Evolutionary conservation across 768 basidiomycete species (phyloP).

Genomic region (Hygrophorus russula): DNA sequence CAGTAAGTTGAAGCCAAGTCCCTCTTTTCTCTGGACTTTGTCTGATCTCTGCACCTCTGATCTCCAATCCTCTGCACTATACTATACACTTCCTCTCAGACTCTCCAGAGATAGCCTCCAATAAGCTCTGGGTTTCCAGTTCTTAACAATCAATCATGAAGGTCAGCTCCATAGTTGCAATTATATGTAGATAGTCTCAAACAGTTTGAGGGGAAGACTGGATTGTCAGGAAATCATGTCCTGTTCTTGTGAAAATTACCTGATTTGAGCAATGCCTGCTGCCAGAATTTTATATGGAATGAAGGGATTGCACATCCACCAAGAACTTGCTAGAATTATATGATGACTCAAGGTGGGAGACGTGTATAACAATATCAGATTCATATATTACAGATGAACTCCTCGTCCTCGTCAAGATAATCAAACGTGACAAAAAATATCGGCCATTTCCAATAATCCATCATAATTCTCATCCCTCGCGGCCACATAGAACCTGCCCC

Average conservation of each 20-base stretch:
- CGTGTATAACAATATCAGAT: no score
- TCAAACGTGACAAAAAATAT: background rate
- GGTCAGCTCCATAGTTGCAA: slow-evolving; percentile 53
- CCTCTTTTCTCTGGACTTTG: no score
- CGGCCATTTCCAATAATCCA: background rate
- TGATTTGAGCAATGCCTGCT: background rate
- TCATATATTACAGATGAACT: slow-evolving; percentile 4
- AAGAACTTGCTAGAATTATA: no score
- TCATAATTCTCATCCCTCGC: background rate
- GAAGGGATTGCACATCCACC: no score
- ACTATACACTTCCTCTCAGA: no score
- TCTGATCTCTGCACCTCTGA: no score
- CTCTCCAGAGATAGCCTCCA: no score
- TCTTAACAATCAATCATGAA: slow-evolving; percentile 58
- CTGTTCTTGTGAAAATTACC: background rate
- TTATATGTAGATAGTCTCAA: slow-evolving; percentile 5
- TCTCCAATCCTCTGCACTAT: no score
- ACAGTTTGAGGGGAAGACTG: slow-evolving; percentile 6
- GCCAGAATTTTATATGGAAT: no score
- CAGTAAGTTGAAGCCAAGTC: no score
- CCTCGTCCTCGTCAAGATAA: slow-evolving; percentile 18
- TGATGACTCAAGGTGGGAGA: no score
- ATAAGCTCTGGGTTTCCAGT: no score
- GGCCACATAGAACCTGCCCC: background rate
- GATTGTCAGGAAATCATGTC: background rate